Conservation (phyloP, 805 yeast genomes). For the Myxozyma nipponensis region DNA sequence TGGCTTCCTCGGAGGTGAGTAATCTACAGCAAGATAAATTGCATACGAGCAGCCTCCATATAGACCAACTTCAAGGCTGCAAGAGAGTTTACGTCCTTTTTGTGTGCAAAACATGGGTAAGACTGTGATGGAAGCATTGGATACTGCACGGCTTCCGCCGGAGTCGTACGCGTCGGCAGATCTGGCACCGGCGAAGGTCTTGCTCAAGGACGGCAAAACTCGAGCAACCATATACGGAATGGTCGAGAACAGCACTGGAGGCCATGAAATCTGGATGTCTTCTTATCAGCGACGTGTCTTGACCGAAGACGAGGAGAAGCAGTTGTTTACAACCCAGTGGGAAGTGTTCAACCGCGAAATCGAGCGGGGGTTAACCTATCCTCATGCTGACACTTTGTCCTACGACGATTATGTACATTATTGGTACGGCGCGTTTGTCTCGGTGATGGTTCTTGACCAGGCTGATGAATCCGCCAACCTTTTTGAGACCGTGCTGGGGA, state of each 20-base stretch:
- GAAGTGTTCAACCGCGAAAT: slow-evolving; percentile 59
- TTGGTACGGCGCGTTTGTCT: slow-evolving; percentile 67
- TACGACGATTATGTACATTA: slow-evolving; percentile 54
- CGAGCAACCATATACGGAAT: too few species aligned
- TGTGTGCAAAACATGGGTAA: too few species aligned
- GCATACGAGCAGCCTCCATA: too few species aligned
- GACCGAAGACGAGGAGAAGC: neutral
- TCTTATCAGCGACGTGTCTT: neutral
- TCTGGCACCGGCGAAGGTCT: neutral
- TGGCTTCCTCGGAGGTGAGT: too few species aligned
- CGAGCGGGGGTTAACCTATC: slow-evolving; percentile 73
- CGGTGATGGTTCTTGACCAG: slow-evolving; percentile 53
- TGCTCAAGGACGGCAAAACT: neutral
- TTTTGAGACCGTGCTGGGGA: slow-evolving; percentile 51
- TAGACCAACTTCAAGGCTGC: too few species aligned
- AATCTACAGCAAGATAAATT: too few species aligned
- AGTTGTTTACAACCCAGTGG: slow-evolving; percentile 1
- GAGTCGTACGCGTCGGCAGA: neutral
- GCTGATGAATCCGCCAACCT: slow-evolving; percentile 19
- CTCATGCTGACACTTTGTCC: slow-evolving; percentile 43
- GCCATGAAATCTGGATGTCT: too few species aligned
- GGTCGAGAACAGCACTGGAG: too few species aligned
- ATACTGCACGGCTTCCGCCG: neutral
- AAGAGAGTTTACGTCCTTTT: too few species aligned
- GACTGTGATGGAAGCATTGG: neutral